These are phyloP conservation scores for Conoideocrella luteorostrata DNA, from an alignment of 2,329 filamentous ascomycete species.

Conservation along the genomic window DNA sequence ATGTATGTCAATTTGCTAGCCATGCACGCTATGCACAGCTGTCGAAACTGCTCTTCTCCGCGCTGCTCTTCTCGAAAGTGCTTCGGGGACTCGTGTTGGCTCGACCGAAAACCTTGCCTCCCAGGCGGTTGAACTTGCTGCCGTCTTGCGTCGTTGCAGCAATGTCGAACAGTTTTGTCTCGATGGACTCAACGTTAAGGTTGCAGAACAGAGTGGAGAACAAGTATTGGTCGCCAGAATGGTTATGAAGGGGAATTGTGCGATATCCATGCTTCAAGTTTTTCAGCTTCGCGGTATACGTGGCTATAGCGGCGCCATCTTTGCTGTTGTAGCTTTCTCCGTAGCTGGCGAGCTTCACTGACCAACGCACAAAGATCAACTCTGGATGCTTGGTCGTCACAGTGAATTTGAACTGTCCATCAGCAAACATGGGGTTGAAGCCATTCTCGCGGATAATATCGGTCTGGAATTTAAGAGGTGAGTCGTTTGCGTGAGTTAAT, in stretches of 20 bases:
- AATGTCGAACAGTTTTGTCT: slow-evolving; percentile 50
- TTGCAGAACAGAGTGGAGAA: slow-evolving; percentile 93
- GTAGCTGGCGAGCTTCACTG: slow-evolving; percentile 79
- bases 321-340: slow-evolving; percentile 56
- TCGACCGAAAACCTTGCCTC: slow-evolving; percentile 53
- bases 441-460: slow-evolving; percentile 80
- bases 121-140: slow-evolving; percentile 50
- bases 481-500: slow-evolving; percentile 34
- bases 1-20: too few species aligned
- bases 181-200: slow-evolving; percentile 60
- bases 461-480: slow-evolving; percentile 73
- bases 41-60: slow-evolving; percentile 39
- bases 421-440: slow-evolving; percentile 78
- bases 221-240: slow-evolving; percentile 83
- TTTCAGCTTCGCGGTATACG: slow-evolving; percentile 86
- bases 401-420: slow-evolving; percentile 70
- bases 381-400: slow-evolving; percentile 92
- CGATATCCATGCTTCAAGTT: slow-evolving; percentile 89
- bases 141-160: slow-evolving; percentile 33
- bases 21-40: slow-evolving; percentile 19
- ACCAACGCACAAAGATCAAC: slow-evolving; percentile 88
- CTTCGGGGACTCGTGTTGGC: slow-evolving; percentile 44
- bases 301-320: slow-evolving; percentile 64
- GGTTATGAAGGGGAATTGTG: slow-evolving; percentile 82
- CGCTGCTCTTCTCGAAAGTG: slow-evolving; percentile 46